Evolutionary conservation across 2,329 filamentous ascomycete species (phyloP), one percentile per base, ranked within the genome.

Genomic region (Zymoseptoria ardabiliae): DNA sequence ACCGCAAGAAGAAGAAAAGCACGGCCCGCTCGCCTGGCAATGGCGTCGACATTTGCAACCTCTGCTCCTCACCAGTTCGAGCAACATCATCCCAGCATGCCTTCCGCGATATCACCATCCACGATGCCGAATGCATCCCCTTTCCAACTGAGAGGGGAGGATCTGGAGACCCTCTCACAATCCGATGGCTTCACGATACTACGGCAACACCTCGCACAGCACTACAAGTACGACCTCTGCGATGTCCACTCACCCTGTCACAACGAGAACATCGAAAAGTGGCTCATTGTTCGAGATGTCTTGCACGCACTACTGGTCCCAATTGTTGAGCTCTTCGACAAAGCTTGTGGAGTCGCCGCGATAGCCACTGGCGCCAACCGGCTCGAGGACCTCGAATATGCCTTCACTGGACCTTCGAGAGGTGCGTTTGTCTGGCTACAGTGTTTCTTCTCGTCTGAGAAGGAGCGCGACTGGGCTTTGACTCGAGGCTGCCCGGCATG

Each of bases 371-470:
- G 78, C 59, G 78, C 75, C 28, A 71, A 71, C 49, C 77, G 77
- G 59, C 74, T 75, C 17, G 76, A 79, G 57, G 82, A 85, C 58
- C 76, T 82, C 4, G 82, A 85, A 66, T 76, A 81, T 50, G 82
- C 82, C 2, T 85, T 83, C 69, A 76, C 78, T 1, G 80, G 81
- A 4, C 79, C 82, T 56, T 82, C 82, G 3, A 78, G 82, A 51
- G 78, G 78, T 60, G 81, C 82, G 1, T 85, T 82, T 66, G 73
- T 83, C 56, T 85, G 81, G 77, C 74, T 85, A 41, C 80, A 84
- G 62, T 84, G 81, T 70, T 83, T 85, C 60, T 70, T 85, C 21
- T 66, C 66, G 7, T 75, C 73, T 10, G 81, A 83, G 55, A 81
- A 82, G 63, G 78, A 80, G 60, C 67, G 67, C 22, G 79, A 84